phyloP scores from a whole-genome alignment of 768 basidiomycete species.

The Strobilomyces confusus region DNA sequence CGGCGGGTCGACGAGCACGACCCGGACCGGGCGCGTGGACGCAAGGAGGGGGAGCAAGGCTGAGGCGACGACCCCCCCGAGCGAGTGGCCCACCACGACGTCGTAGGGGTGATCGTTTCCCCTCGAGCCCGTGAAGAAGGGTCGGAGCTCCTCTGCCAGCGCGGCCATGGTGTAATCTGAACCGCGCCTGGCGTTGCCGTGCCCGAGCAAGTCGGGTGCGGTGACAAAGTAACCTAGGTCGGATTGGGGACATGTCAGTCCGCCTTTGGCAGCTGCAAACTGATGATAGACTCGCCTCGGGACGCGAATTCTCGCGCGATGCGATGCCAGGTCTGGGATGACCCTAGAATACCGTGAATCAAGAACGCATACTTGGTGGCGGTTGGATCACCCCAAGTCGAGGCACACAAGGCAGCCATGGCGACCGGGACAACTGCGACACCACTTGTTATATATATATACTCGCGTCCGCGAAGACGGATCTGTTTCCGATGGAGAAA shows the following conservation, averaged over 20 bases:
- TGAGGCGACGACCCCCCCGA: slow-evolving; percentile 16
- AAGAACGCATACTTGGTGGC: slow-evolving; percentile 17
- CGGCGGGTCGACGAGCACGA: slow-evolving; percentile 22
- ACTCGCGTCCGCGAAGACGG: not conserved
- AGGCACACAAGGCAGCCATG: slow-evolving; percentile 3
- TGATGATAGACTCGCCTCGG: slow-evolving; percentile 7
- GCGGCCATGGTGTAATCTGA: slow-evolving; percentile 13
- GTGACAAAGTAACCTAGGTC: slow-evolving; percentile 22
- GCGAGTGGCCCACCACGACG: slow-evolving; percentile 20
- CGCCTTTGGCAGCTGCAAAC: not conserved
- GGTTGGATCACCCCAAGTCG: slow-evolving; percentile 18
- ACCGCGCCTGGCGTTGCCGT: slow-evolving; percentile 7
- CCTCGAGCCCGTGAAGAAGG: not conserved
- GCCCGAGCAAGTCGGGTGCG: slow-evolving; percentile 25
- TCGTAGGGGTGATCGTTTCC: not conserved
- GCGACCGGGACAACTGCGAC: not conserved
- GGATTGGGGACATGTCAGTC: not conserved
- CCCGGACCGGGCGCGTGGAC: not conserved
- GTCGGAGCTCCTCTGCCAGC: slow-evolving; percentile 12
- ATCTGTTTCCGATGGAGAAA: not conserved
- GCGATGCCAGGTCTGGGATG: slow-evolving; percentile 15
- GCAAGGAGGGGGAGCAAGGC: slow-evolving; percentile 14
- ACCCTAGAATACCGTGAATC: slow-evolving; percentile 16
- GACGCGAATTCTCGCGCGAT: slow-evolving; percentile 14
- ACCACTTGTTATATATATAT: no score